Conservation (phyloP, 2,329 filamentous ascomycete genomes). For the Balansia obtecta region DNA sequence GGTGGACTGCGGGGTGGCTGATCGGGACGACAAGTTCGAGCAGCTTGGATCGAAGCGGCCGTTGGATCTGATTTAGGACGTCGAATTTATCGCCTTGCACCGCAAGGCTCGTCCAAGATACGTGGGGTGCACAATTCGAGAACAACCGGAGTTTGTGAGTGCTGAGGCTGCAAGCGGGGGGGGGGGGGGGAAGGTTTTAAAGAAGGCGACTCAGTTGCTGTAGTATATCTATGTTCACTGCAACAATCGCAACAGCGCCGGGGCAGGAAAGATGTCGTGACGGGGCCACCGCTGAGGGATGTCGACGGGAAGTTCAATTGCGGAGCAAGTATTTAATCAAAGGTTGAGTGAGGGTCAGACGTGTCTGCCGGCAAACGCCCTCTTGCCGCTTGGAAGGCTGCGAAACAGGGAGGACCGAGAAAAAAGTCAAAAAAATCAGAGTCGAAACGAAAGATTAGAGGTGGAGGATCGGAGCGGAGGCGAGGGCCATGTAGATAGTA, state of each 20-base stretch:
- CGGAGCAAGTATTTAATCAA: conserved; percentile 2
- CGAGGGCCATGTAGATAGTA: background rate
- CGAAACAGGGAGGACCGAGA: background rate
- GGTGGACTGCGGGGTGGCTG: background rate
- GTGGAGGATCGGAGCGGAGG: background rate
- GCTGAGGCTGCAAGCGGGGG: background rate
- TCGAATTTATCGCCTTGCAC: background rate
- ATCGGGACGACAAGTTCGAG: background rate
- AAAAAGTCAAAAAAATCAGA: background rate
- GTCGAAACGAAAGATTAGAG: background rate
- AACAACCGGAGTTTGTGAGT: conserved; percentile 1
- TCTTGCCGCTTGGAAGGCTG: background rate
- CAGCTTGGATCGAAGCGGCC: background rate
- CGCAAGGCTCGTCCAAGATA: background rate
- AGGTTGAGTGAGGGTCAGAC: background rate
- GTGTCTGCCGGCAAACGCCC: background rate
- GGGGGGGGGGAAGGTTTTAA: too few species aligned
- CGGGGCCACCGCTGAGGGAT: background rate
- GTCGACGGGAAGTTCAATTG: conserved; percentile 2
- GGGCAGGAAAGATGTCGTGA: background rate
- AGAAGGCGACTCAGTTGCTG: background rate
- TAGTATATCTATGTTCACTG: background rate
- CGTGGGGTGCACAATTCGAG: conserved; percentile 4
- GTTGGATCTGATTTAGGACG: background rate
- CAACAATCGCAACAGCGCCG: background rate